Evolutionary conservation across 768 basidiomycete species (phyloP), one percentile per base, ranked within the genome.

Genomic region (Trametopsis cervina): DNA sequence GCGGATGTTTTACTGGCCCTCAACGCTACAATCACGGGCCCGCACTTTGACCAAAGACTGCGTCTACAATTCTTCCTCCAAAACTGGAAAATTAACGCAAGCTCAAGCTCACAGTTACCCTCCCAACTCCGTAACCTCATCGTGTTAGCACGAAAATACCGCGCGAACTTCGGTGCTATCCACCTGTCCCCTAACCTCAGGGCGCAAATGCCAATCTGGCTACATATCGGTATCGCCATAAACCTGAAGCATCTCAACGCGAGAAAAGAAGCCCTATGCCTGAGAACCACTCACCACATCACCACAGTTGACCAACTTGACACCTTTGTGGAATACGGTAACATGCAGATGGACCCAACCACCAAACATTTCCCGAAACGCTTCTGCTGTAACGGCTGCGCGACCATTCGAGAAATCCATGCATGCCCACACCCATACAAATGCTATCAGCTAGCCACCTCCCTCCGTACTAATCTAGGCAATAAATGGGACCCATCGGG

Each of bases 31-130:
- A 23, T n/a, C 5, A 15, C 35, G 9, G 42, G n/a, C 15, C 4
- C 4, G 26, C 4, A 26, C 11, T 21, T 43, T n/a, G 7, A 43
- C 10, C 4, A 26, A 17, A 3, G 27, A n/a, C n/a, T 10, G 2
- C 15, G 12, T 17, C 4, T 44, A 15, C 42, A 49, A 15, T 4
- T 43, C n/a, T 42, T 42, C 40, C 21, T 49, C 2, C 48, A 49
- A 23, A 18, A 18, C 4, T 49, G 48, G 48, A 26, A 42, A 15
- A 17, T 24, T 3, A 21, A 20, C 3, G 5, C 23, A 2, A n/a
- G 9, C 3, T 9, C 6, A 12, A n/a, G 18, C 20, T 24, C 22
- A 6, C 10, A 15, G 13, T 18, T 43, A 21, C 27, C 40, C 4
- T 15, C n/a, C 4, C 29, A 43, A 12, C 40, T 49, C 6, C 26